phyloP scores from a whole-genome alignment of 2,329 filamentous ascomycete genomes.

The Aureobasidium sp. region DNA sequence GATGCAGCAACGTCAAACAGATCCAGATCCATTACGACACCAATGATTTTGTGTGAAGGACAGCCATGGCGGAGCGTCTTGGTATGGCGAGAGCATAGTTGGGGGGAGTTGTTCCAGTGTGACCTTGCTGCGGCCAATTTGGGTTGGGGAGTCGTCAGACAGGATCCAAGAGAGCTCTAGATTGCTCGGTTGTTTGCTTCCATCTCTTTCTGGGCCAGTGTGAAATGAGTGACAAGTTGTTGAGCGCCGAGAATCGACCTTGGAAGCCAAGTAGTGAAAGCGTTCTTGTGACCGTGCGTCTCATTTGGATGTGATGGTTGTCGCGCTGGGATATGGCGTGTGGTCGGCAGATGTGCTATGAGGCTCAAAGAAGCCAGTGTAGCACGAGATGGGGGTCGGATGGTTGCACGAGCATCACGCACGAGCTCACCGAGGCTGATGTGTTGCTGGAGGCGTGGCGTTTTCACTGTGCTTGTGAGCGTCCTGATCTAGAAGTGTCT shows the following conservation, averaged over 20 bases:
- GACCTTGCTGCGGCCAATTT: neutral
- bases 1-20: neutral
- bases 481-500: neutral
- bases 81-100: neutral
- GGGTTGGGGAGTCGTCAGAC: neutral
- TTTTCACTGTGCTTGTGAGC: neutral
- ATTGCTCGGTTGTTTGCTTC: neutral
- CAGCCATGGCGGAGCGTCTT: neutral
- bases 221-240: neutral
- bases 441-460: neutral
- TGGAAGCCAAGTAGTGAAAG: neutral
- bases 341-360: neutral
- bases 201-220: neutral
- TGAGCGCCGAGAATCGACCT: neutral
- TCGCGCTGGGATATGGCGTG: neutral
- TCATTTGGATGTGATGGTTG: neutral
- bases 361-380: neutral
- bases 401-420: slow-evolving; percentile 6
- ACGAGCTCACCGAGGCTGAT: slow-evolving; percentile 1
- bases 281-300: slow-evolving; percentile 2
- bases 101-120: neutral
- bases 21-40: neutral
- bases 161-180: neutral
- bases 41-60: neutral
- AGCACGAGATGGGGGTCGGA: neutral